phyloP scores from a whole-genome alignment of 164 flowering plant species.

The Liquidambar formosana region DNA sequence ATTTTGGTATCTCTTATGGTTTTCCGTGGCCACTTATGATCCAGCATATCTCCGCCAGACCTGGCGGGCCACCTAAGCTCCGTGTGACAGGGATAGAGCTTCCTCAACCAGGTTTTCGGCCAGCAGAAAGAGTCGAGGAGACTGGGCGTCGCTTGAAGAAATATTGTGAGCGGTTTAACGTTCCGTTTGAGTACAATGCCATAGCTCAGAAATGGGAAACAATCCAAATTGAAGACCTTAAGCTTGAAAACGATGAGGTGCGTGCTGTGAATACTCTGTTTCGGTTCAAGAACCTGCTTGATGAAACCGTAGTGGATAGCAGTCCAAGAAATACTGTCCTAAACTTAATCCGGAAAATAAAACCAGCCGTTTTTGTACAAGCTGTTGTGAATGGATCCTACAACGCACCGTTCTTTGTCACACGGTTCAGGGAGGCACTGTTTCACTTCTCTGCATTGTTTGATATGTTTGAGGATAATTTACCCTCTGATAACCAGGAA shows the following conservation, averaged over 20 bases:
- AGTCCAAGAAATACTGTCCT: conserved; percentile 50
- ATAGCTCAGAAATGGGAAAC: conserved; percentile 63
- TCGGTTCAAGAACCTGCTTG: conserved; percentile 42
- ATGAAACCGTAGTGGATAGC: conserved; percentile 44
- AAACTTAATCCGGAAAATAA: conserved; percentile 39
- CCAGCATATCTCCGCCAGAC: conserved; percentile 30
- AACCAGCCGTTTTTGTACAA: conserved; percentile 48
- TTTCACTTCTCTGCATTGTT: conserved; percentile 54
- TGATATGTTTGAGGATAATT: conserved; percentile 41
- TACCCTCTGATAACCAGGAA: conserved; percentile 31
- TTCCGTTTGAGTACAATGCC: conserved; percentile 57
- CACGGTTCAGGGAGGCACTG: conserved; percentile 57
- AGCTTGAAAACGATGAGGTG: conserved; percentile 32
- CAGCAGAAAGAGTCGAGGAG: conserved; percentile 45
- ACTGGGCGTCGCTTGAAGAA: conserved; percentile 51
- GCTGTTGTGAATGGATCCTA: conserved; percentile 44
- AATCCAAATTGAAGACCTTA: conserved; percentile 44
- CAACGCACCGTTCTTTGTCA: conserved; percentile 53
- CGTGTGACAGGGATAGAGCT: conserved; percentile 63
- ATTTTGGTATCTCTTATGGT: conserved; percentile 45
- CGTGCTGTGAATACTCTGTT: conserved; percentile 44
- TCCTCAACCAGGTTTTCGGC: conserved; percentile 61
- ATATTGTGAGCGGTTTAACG: conserved; percentile 51
- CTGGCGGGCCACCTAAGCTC: conserved; percentile 56
- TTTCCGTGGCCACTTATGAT: conserved; percentile 51